These are phyloP conservation scores for Dillenia suffruticosa DNA, from an alignment of 164 flowering plant species.

Conservation along the genomic window DNA sequence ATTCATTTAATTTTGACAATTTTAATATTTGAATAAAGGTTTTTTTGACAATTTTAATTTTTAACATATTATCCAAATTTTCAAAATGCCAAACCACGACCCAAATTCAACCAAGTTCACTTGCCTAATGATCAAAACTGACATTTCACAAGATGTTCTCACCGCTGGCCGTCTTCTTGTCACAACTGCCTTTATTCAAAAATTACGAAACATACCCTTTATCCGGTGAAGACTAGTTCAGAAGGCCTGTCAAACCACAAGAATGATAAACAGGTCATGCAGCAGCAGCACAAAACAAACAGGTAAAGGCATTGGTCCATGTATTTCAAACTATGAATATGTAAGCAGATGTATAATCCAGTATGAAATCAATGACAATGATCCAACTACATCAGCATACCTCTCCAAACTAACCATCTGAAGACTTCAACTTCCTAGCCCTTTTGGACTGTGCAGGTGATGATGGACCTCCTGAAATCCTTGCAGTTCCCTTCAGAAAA, in stretches of 20 bases:
- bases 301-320: too few species aligned
- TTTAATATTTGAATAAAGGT: too few species aligned
- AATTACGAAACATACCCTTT: slow-evolving; percentile 6
- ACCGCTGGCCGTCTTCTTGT: slow-evolving; percentile 15
- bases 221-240: too few species aligned
- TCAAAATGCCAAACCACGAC: slow-evolving; percentile 9
- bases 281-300: too few species aligned
- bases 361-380: too few species aligned
- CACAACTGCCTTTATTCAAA: slow-evolving; percentile 5
- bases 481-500: slow-evolving; percentile 64
- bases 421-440: slow-evolving; percentile 69
- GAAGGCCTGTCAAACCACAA: too few species aligned
- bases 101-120: slow-evolving; percentile 20
- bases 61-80: slow-evolving; percentile 11
- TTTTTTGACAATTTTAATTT: too few species aligned
- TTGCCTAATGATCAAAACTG: slow-evolving; percentile 13
- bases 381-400: too few species aligned
- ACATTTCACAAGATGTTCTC: slow-evolving; percentile 11
- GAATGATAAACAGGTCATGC: too few species aligned
- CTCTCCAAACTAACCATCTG: slow-evolving; percentile 41
- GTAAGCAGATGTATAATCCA: too few species aligned
- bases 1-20: too few species aligned
- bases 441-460: slow-evolving; percentile 80
- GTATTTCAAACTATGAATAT: too few species aligned
- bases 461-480: slow-evolving; percentile 62